Evolutionary conservation across 2,329 filamentous ascomycete species (phyloP).

Genomic region (Rhynchosporium agropyri): DNA sequence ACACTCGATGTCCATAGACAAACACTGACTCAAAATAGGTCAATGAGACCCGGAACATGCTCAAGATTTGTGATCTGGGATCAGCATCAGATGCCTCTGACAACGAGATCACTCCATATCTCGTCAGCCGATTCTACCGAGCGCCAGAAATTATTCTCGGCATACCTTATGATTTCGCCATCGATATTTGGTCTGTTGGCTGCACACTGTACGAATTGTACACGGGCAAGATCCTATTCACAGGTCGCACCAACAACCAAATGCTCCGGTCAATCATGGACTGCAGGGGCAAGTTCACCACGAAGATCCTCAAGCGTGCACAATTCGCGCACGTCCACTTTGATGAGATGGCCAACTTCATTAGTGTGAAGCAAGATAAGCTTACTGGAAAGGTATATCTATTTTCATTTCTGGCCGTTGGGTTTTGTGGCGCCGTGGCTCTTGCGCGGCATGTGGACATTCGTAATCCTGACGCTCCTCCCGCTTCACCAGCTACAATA

Average conservation of each 20-base stretch:
- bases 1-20: not conserved
- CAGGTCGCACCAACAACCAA: constrained; percentile 94
- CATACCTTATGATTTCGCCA: constrained; percentile 91
- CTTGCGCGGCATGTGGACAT: constrained; percentile 43
- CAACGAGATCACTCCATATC: constrained; percentile 89
- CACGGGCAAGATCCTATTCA: constrained; percentile 96
- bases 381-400: constrained; percentile 74
- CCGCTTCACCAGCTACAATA: constrained; percentile 12
- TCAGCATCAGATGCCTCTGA: constrained; percentile 93
- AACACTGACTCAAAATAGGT: constrained; percentile 49
- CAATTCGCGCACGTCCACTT: constrained; percentile 78
- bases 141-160: constrained; percentile 96
- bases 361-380: constrained; percentile 84
- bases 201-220: constrained; percentile 97
- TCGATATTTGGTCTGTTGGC: constrained; percentile 97
- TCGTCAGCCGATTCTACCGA: constrained; percentile 96
- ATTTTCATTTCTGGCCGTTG: constrained; percentile 18
- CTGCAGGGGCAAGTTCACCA: constrained; percentile 86
- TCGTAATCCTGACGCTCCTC: constrained; percentile 4
- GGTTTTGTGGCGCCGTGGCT: constrained; percentile 42
- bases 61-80: constrained; percentile 96
- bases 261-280: constrained; percentile 98
- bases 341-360: constrained; percentile 80
- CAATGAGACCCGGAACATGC: constrained; percentile 77
- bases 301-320: constrained; percentile 84